phyloP scores from a whole-genome alignment of 306 rosid species.

The Fragaria vesca region DNA sequence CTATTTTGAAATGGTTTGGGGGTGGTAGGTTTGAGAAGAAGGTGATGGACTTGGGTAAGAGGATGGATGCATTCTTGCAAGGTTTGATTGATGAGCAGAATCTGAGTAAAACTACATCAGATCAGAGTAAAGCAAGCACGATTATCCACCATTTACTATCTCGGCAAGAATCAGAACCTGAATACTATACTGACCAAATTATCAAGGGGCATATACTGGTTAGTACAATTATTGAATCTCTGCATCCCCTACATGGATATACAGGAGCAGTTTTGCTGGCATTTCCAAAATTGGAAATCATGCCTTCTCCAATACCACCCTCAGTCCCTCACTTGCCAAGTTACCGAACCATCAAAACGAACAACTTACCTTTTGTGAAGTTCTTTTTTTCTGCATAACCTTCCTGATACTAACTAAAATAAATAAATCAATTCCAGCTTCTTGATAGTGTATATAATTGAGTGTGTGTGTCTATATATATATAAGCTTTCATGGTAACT shows the following conservation, averaged over 20 bases:
- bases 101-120: neutral
- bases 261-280: neutral
- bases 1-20: constrained; percentile 39
- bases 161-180: constrained; percentile 46
- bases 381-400: neutral
- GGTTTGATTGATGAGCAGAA: constrained; percentile 57
- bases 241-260: neutral
- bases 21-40: constrained; percentile 10
- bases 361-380: neutral
- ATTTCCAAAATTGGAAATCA: neutral
- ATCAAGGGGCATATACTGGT: constrained; percentile 68
- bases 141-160: constrained; percentile 55
- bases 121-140: constrained; percentile 26
- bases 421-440: neutral
- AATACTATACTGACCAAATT: constrained; percentile 51
- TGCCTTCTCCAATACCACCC: neutral
- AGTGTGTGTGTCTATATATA: neutral
- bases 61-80: constrained; percentile 36
- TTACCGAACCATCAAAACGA: neutral
- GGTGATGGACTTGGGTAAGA: constrained; percentile 2
- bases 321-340: neutral
- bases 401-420: neutral
- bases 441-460: too few relatives aligned
- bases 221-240: neutral
- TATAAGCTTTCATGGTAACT: neutral